Evolutionary conservation across 306 rosid species (phyloP).

Genomic region (Quercus robur): DNA sequence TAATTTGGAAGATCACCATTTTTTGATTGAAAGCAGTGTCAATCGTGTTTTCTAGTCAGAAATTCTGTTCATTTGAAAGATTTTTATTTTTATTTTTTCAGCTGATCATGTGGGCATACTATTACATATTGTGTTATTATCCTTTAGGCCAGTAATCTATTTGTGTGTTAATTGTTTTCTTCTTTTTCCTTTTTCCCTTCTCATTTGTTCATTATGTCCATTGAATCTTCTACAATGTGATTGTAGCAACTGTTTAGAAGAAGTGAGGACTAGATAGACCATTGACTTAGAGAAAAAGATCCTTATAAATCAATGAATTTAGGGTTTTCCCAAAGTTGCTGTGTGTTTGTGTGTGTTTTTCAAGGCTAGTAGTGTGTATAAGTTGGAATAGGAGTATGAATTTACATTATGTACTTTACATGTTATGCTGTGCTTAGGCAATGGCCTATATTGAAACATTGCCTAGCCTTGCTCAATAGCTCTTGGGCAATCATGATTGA

Average conservation of each 20-base stretch:
- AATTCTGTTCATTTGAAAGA: too few relatives aligned
- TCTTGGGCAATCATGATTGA: constrained; percentile 11
- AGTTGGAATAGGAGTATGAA: background rate
- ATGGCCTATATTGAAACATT: background rate
- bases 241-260: background rate
- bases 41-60: constrained; percentile 4
- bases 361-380: background rate
- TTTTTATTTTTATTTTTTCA: background rate
- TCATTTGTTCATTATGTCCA: background rate
- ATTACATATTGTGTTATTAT: background rate
- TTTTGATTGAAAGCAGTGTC: background rate
- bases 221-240: background rate
- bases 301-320: background rate
- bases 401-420: background rate
- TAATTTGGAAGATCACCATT: background rate
- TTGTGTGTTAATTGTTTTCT: background rate
- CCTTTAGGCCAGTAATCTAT: background rate
- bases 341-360: background rate
- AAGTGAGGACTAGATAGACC: background rate
- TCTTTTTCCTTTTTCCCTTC: background rate
- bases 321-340: background rate
- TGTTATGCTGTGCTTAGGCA: background rate
- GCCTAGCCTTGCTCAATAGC: background rate
- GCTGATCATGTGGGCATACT: background rate
- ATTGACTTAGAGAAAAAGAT: background rate